Evolutionary conservation across 768 basidiomycete species (phyloP).

Genomic region (Russula vinacea): DNA sequence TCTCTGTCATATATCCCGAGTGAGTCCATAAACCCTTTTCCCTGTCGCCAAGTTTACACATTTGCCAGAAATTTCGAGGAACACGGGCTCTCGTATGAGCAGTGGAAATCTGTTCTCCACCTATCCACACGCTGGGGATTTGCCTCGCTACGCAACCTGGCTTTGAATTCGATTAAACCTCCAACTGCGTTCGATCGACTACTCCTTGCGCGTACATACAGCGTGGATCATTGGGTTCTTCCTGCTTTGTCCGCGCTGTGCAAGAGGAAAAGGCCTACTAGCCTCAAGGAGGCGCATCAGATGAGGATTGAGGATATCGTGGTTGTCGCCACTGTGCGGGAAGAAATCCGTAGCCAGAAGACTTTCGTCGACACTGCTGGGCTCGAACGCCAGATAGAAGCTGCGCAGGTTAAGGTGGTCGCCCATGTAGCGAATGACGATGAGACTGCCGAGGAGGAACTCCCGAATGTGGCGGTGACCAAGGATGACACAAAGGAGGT

Average conservation of each 20-base stretch:
- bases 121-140: constrained; percentile 36
- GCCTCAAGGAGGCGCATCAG: constrained; percentile 13
- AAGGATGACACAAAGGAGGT: no score
- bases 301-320: constrained; percentile 22
- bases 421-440: no score
- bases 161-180: background rate
- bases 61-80: constrained; percentile 12
- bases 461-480: no score
- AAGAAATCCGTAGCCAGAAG: constrained; percentile 8
- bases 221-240: constrained; percentile 13
- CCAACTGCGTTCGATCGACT: constrained; percentile 20
- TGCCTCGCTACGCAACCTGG: constrained; percentile 32
- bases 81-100: constrained; percentile 16
- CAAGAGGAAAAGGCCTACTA: background rate
- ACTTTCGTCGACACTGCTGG: background rate
- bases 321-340: constrained; percentile 18
- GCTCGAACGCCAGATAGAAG: background rate
- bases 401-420: background rate
- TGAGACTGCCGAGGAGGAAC: no score
- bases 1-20: constrained; percentile 19
- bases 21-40: background rate
- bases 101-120: constrained; percentile 35
- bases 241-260: constrained; percentile 21
- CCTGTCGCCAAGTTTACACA: background rate
- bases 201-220: constrained; percentile 15